phyloP scores from a whole-genome alignment of 1,284 basidiomycete genomes.

The Malassezia equina region DNA sequence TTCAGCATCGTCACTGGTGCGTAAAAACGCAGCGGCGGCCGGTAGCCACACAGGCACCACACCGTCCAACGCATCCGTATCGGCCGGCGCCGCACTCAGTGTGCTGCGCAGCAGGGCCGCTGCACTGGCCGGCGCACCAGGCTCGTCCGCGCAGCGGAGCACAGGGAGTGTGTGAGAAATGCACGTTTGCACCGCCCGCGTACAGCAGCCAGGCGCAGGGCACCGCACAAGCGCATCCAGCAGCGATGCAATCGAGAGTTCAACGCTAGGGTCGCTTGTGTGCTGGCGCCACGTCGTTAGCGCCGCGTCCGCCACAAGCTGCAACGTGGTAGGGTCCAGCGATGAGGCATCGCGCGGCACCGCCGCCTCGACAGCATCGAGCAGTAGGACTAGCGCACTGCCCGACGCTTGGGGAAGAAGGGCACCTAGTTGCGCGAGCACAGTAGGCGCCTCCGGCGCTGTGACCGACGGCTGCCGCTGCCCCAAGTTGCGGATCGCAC shows the following conservation, averaged over 20 bases:
- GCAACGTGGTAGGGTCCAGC: conserved; percentile 7
- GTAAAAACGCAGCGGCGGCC: conserved; percentile 20
- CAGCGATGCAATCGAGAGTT: conserved; percentile 79
- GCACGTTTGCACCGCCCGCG: conserved; percentile 61
- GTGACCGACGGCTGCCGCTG: conserved; percentile 53
- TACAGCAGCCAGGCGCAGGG: conserved; percentile 60
- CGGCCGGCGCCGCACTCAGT: conserved; percentile 58
- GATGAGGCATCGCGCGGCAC: conserved; percentile 52
- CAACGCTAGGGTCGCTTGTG: conserved; percentile 48
- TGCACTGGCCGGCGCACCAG: conserved; percentile 49
- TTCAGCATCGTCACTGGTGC: conserved; percentile 26
- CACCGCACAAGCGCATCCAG: conserved; percentile 55
- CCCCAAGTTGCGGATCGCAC: conserved; percentile 50
- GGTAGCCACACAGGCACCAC: conserved; percentile 47
- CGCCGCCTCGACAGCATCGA: conserved; percentile 71
- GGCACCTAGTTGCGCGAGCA: conserved; percentile 73
- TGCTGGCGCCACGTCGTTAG: conserved; percentile 57
- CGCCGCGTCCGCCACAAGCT: conserved; percentile 53
- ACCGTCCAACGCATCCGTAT: conserved; percentile 64
- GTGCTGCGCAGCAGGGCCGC: conserved; percentile 60
- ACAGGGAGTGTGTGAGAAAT: conserved; percentile 49
- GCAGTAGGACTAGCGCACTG: conserved; percentile 77
- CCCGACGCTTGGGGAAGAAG: conserved; percentile 70
- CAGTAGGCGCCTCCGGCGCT: conserved; percentile 60
- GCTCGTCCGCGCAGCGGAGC: conserved; percentile 12